Evolutionary conservation across 108 stramenopile genomes (phyloP).

Genomic region (Fragilaria radians): DNA sequence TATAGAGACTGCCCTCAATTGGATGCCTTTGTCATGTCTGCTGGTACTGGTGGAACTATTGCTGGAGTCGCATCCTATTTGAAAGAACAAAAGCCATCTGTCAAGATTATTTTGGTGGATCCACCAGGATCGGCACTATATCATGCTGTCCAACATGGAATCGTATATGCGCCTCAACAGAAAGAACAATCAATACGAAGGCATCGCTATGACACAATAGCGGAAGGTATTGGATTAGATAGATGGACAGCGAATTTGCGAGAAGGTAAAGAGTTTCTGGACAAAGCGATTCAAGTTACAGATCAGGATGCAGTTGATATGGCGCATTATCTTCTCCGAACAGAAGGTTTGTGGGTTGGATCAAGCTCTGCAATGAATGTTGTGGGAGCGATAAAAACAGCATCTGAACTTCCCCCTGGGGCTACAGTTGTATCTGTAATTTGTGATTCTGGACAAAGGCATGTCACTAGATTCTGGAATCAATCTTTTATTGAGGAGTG

Average conservation of each 20-base stretch:
- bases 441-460: constrained; percentile 89
- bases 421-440: constrained; percentile 83
- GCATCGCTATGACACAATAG: constrained; percentile 95
- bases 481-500: constrained; percentile 59
- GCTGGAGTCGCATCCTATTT: constrained; percentile 83
- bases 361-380: constrained; percentile 95
- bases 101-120: constrained; percentile 79
- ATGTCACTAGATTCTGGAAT: constrained; percentile 88
- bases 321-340: constrained; percentile 85
- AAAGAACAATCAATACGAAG: constrained; percentile 62
- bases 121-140: constrained; percentile 88
- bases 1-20: constrained; percentile 23
- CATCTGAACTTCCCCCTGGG: constrained; percentile 36
- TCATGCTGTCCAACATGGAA: constrained; percentile 83
- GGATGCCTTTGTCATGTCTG: constrained; percentile 94
- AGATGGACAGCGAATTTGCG: constrained; percentile 89
- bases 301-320: constrained; percentile 93
- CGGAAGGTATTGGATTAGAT: constrained; percentile 96
- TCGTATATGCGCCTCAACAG: constrained; percentile 87
- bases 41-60: constrained; percentile 95
- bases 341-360: constrained; percentile 93
- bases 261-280: constrained; percentile 49
- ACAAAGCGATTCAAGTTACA: constrained; percentile 53
- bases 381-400: constrained; percentile 78
- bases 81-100: constrained; percentile 36